Base-by-base conservation (phyloP, 164 flowering plant genomes). In the Umbilicus rupestris region DNA sequence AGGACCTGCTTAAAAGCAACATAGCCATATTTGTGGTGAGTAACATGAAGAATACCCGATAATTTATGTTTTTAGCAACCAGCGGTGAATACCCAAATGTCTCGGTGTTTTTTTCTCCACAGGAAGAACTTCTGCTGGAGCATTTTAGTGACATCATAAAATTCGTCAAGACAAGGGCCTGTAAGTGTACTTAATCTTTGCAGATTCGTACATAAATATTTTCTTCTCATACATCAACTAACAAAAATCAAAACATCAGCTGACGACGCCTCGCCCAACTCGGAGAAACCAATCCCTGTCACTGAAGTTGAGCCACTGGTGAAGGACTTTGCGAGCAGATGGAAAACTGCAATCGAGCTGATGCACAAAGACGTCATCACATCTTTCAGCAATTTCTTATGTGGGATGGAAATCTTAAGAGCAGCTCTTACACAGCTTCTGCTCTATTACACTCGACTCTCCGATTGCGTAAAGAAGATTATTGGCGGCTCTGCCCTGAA, bases 321-420 rank as follows among this genome's bases (percentile, higher is more conserved):
- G 39, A 95, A 92, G 79, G 99, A 95, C 75, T 95, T 94, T 67
- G 92, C 79, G 1, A 79, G 88, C 71, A 79, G 97, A 79, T 92
- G 99, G 99, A 95, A 95, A 73, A 80, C 84, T 24, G 96, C 97
- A 37, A 95, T 92, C 65, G 97, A 95, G 78, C 72, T 89, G 70
- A 95, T 95, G 97, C 99, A 95, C 85, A 95, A 87, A 72, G 97
- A 90, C 70, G 97, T 95, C 52, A 95, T 95, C 46, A 95, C 96
- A 16, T 92, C 97, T 39, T 95, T 95, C 79, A 95, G 99, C 78
- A 95, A 88, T 75, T 95, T 95, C 76, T 76, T 95, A 64, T 88
- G 97, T 58, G 99, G 99, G 19, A 89, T 92, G 97, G 99, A 95
- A 67, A 95, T 95, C 76, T 76, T 95, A 69, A 87, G 94, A 78